These are phyloP conservation scores for Paramyrothecium sp. DNA, from an alignment of 2,329 filamentous ascomycete genomes.

Conservation along the genomic window DNA sequence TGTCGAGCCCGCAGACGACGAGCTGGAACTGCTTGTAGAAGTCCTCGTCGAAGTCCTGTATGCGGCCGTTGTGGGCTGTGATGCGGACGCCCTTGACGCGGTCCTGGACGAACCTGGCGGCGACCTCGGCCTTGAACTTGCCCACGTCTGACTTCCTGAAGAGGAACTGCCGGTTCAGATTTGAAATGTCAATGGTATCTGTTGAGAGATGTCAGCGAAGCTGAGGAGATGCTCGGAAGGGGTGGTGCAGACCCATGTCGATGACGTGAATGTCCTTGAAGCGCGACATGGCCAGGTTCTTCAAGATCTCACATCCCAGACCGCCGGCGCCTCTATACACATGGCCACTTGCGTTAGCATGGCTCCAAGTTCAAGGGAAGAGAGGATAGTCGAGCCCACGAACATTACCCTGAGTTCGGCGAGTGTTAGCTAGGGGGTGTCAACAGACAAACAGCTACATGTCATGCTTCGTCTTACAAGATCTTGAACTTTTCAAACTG, in stretches of 20 bases:
- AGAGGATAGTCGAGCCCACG: slow-evolving; percentile 22
- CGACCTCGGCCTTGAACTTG: slow-evolving; percentile 89
- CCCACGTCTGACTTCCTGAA: slow-evolving; percentile 92
- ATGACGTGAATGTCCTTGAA: slow-evolving; percentile 99
- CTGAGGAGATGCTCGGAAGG: background rate
- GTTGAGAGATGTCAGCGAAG: slow-evolving; percentile 10
- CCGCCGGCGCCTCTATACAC: slow-evolving; percentile 79
- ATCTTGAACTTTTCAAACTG: slow-evolving; percentile 71
- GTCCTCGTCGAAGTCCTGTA: slow-evolving; percentile 93
- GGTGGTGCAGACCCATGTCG: slow-evolving; percentile 75
- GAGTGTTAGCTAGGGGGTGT: slow-evolving; percentile 7
- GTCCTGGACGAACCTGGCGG: slow-evolving; percentile 85
- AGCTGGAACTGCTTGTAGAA: slow-evolving; percentile 98
- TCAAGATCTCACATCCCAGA: slow-evolving; percentile 92
- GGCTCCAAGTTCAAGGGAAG: slow-evolving; percentile 10
- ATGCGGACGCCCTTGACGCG: slow-evolving; percentile 90
- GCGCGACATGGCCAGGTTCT: slow-evolving; percentile 90
- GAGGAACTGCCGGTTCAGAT: slow-evolving; percentile 95
- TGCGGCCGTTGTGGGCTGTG: slow-evolving; percentile 89
- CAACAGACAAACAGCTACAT: background rate
- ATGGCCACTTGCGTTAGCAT: slow-evolving; percentile 11
- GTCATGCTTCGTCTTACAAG: slow-evolving; percentile 53
- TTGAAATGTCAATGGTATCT: slow-evolving; percentile 98
- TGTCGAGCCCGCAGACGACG: slow-evolving; percentile 91
- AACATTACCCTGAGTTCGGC: slow-evolving; percentile 46